A percentile compares a stretch with the other conserved stretches of the same genome.
These are phyloP conservation scores for Monosporascus sp. DNA, from an alignment of 2,329 filamentous ascomycete genomes.

Conservation along the genomic window DNA sequence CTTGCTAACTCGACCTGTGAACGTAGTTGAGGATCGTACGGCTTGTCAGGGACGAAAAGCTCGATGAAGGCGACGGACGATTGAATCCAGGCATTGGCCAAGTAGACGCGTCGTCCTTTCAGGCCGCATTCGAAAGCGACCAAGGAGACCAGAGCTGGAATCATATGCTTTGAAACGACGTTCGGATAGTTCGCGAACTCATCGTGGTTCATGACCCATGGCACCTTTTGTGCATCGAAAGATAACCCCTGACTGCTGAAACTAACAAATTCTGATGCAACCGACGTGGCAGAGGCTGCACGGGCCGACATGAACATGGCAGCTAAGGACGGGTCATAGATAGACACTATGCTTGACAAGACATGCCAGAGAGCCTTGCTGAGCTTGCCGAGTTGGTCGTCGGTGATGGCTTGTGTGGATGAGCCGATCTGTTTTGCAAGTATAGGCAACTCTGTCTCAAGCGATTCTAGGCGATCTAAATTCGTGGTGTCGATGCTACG, in stretches of 20 bases:
- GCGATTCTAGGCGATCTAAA: conserved; percentile 54
- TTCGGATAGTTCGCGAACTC: conserved; percentile 12
- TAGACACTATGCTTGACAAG: conserved; percentile 35
- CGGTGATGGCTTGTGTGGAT: conserved; percentile 43
- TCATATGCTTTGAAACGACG: conserved; percentile 33
- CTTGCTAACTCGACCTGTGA: conserved; percentile 61
- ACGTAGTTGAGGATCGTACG: conserved; percentile 73
- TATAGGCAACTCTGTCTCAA: conserved; percentile 60
- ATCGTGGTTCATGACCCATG: conserved; percentile 17
- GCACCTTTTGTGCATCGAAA: conserved; percentile 17
- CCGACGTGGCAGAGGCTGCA: conserved; percentile 9
- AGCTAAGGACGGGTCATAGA: conserved; percentile 31
- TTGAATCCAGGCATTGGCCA: conserved; percentile 65
- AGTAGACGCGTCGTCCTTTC: conserved; percentile 23
- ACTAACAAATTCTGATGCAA: conserved; percentile 8
- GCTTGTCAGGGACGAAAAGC: conserved; percentile 79
- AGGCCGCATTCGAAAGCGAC: conserved; percentile 27
- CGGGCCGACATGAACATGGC: conserved; percentile 22
- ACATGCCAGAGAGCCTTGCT: conserved; percentile 43
- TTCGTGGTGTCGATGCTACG: conserved; percentile 46
- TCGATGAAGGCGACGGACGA: conserved; percentile 70
- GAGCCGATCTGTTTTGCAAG: conserved; percentile 51
- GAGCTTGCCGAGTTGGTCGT: conserved; percentile 45
- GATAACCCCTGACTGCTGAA: conserved; percentile 21
- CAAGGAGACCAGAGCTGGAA: conserved; percentile 41